These are phyloP conservation scores for Verbena officinalis DNA, from an alignment of 257 asterid genomes.

Conservation along the genomic window DNA sequence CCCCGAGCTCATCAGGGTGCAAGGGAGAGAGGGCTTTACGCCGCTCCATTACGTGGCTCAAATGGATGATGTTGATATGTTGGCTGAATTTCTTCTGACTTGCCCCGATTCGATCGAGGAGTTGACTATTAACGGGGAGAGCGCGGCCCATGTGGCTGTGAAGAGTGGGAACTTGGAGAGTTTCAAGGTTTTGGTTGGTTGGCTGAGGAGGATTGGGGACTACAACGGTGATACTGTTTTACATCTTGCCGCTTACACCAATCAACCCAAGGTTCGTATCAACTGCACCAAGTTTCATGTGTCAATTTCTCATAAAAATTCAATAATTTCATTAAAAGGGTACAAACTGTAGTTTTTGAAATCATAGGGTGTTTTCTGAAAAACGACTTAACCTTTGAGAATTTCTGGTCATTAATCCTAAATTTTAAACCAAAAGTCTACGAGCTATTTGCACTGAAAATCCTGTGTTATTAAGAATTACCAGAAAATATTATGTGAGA, in stretches of 20 bases:
- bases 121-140: background rate
- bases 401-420: too few species aligned
- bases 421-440: too few species aligned
- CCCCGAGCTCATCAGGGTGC: background rate
- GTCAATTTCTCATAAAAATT: too few species aligned
- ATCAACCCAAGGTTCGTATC: conserved; percentile 5
- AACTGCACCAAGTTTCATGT: too few species aligned
- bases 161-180: background rate
- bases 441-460: too few species aligned
- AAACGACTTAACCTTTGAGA: too few species aligned
- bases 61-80: background rate
- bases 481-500: too few species aligned
- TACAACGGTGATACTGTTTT: background rate
- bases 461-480: too few species aligned
- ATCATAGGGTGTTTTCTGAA: too few species aligned
- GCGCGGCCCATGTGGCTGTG: conserved; percentile 5
- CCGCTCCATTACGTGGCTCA: background rate
- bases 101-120: background rate
- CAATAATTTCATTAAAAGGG: too few species aligned
- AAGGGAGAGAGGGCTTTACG: background rate
- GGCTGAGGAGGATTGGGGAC: background rate
- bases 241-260: background rate
- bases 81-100: background rate
- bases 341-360: too few species aligned
- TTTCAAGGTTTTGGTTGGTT: background rate